Evolutionary conservation across 2,329 filamentous ascomycete genomes (phyloP).

Genomic region (Phaeosphaeria sp.): DNA sequence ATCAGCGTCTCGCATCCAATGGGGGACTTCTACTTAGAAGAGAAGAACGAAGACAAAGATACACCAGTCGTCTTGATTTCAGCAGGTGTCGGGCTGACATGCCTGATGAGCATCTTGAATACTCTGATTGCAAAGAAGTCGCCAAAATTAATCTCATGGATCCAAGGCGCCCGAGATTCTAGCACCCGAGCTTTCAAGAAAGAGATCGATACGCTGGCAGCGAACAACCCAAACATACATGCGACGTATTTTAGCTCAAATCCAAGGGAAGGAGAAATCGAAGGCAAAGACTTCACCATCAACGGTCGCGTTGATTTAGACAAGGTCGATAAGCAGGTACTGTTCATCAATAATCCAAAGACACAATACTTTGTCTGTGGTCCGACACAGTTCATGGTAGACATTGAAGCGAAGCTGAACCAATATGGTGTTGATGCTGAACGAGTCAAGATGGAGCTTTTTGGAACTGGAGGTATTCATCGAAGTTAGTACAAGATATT

Average conservation of each 20-base stretch:
- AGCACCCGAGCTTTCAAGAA: conserved; percentile 63
- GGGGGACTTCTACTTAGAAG: conserved; percentile 67
- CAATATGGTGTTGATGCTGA: conserved; percentile 63
- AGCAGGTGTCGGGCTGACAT: conserved; percentile 73
- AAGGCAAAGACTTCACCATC: conserved; percentile 66
- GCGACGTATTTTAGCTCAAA: conserved; percentile 66
- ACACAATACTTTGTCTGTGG: conserved; percentile 78
- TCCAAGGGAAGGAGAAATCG: conserved; percentile 51
- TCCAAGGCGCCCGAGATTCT: conserved; percentile 65
- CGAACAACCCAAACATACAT: conserved; percentile 57
- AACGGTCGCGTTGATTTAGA: conserved; percentile 66
- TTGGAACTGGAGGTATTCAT: conserved; percentile 53
- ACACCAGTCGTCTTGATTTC: conserved; percentile 69
- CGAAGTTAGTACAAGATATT: conserved; percentile 36
- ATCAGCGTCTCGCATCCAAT: conserved; percentile 71
- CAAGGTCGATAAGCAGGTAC: conserved; percentile 60
- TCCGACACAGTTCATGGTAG: conserved; percentile 72
- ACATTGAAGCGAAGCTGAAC: conserved; percentile 61
- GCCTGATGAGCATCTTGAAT: conserved; percentile 71
- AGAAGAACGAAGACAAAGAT: conserved; percentile 50
- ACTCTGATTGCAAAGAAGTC: conserved; percentile 48
- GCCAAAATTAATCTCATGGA: conserved; percentile 64
- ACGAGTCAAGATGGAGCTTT: conserved; percentile 72
- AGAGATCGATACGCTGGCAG: conserved; percentile 55
- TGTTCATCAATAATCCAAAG: conserved; percentile 62